phyloP scores from a whole-genome alignment of 2,329 filamentous ascomycete genomes.

The Alternaria ventricosa region DNA sequence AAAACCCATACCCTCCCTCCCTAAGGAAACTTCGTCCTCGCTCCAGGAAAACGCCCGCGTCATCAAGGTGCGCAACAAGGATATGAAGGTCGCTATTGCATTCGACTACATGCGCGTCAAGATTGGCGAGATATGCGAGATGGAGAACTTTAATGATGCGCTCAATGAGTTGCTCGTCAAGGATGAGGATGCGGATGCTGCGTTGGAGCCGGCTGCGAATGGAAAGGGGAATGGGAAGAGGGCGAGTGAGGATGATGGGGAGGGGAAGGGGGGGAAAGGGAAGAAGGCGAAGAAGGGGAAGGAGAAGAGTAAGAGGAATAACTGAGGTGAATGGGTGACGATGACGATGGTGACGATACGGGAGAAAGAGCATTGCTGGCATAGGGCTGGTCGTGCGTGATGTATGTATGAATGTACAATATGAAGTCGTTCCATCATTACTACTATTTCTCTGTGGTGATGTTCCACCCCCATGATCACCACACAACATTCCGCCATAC shows the following conservation, averaged over 20 bases:
- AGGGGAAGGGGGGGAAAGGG: constrained; percentile 29
- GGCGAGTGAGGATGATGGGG: constrained; percentile 36
- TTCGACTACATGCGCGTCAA: constrained; percentile 81
- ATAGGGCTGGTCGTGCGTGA: too few relatives aligned
- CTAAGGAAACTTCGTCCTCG: constrained; percentile 12
- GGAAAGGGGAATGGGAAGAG: constrained; percentile 42
- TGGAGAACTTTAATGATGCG: constrained; percentile 68
- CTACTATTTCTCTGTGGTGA: too few relatives aligned
- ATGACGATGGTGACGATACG: too few relatives aligned
- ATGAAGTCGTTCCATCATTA: neutral
- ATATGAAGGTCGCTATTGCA: constrained; percentile 72
- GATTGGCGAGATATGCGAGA: constrained; percentile 72
- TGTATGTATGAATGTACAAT: neutral
- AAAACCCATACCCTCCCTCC: constrained; percentile 14
- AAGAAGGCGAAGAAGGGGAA: constrained; percentile 32
- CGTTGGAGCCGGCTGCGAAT: constrained; percentile 14
- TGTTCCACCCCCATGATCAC: too few relatives aligned
- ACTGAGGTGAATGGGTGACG: constrained; percentile 11
- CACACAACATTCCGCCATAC: too few relatives aligned
- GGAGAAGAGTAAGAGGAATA: constrained; percentile 40
- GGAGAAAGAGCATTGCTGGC: neutral
- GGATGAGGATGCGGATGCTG: constrained; percentile 30
- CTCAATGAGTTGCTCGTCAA: constrained; percentile 62
- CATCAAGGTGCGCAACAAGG: constrained; percentile 51
- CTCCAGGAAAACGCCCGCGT: constrained; percentile 31